Conservation (phyloP, 2,329 filamentous ascomycete genomes). For the Fusarium sp. region DNA sequence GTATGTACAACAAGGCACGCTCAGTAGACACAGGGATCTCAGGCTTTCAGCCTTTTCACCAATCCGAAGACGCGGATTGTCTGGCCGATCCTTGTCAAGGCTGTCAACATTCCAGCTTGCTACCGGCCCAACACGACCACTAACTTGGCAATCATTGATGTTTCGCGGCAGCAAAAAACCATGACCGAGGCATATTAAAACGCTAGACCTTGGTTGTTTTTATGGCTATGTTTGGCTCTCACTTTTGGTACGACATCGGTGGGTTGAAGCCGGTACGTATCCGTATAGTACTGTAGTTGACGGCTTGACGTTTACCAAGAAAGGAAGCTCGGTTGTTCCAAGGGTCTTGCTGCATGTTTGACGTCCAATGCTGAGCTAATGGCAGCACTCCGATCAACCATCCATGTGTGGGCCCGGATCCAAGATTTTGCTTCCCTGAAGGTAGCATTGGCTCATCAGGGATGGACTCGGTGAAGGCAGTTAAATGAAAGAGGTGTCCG, state of each 20-base stretch:
- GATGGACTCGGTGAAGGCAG: not conserved
- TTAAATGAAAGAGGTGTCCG: not conserved
- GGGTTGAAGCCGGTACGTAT: not conserved
- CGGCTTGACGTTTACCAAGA: constrained; percentile 31
- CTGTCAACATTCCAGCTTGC: constrained; percentile 7
- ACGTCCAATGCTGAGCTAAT: constrained; percentile 32
- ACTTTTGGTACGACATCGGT: not conserved
- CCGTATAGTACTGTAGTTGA: no score
- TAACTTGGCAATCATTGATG: not conserved
- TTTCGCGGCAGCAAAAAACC: not conserved
- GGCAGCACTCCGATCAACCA: constrained; percentile 40
- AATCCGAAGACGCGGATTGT: not conserved
- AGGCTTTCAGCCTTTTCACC: not conserved
- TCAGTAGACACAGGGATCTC: not conserved
- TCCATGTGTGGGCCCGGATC: constrained; percentile 37
- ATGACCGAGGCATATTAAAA: not conserved
- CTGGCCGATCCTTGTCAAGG: not conserved
- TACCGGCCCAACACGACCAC: not conserved
- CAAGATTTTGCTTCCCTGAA: constrained; percentile 5
- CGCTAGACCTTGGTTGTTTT: not conserved
- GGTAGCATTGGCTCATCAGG: not conserved
- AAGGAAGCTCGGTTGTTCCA: constrained; percentile 38
- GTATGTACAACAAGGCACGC: not conserved
- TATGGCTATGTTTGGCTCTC: not conserved
- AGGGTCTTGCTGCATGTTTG: constrained; percentile 41